Base-by-base conservation (phyloP, 805 yeast genomes). In the Danielia reshetovae region DNA sequence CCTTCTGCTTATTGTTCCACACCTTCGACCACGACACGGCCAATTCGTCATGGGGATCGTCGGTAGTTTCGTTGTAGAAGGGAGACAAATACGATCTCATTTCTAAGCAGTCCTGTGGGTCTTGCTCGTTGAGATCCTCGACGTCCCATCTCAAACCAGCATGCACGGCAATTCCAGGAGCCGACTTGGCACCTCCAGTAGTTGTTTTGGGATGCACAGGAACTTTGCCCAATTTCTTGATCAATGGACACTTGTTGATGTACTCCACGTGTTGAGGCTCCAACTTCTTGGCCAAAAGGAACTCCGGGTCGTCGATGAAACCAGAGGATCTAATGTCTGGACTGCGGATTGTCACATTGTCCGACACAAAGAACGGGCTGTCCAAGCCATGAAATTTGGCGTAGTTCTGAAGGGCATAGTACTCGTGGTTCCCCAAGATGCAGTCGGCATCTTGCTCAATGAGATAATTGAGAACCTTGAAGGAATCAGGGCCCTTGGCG, bases 391-490 rank as follows among this genome's bases (percentile, higher is more conserved):
- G 88, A 48, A 64, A 71, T 39, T 60, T 75, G 16, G 81, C 76
- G 51, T 86, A 86, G 49, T 79, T 62, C 35, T 77, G 70, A 45
- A 89, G 52, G 8, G 83, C 73, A 40, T 78, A 79, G 41, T 81
- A 69, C 58, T 89, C 97, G 57, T 90, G 96, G 62, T 89, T 89
- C 0, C 97, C 97, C 39, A 93, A 62, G 2, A 89, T 77, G 53
- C 95, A 88, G 35, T 75, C 78, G 11, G 85, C 72, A 11, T 74
- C 62, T 45, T 78, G 54, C 15, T 75, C 63, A 22, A 80, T 51
- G 35, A 59, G 52, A 37, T 38, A 80, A 39, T 87, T 81, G 8
- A 88, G 54, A 2, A 87, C 87, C 25, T 72, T 74, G 10, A 74
- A 42, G 1, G 95, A 83, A 38, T 83, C 77, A 4, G 84, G 80